Base-by-base conservation (phyloP, 805 yeast genomes). In the Saccharomycopsis capsularis region DNA sequence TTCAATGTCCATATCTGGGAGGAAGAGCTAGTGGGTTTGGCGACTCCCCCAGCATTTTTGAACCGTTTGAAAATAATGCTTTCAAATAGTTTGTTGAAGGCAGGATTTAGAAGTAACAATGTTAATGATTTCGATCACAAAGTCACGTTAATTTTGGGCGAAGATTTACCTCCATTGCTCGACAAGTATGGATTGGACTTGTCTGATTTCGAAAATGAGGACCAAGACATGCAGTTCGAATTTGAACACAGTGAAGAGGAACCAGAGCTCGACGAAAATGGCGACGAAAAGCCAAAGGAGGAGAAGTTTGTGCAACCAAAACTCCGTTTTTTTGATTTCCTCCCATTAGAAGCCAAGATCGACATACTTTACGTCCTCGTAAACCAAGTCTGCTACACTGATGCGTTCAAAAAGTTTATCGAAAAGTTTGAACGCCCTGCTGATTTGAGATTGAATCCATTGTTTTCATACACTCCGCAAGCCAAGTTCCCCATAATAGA, bases 1-100 rank as follows among this genome's bases (percentile, higher is more conserved):
- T 76, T 81, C 55, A 82, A 80, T 56, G 72, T 74, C 5, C 82
- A 79, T 50, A 64, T 74, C 18, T 71, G 81, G 52, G 88, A 81
- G 57, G 79, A 79, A 56, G 88, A 81, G 55, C 63, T 81, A 13
- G 64, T 79, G 23, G 74, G 73, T 0, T 54, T 71, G 21, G 61
- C 42, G n/a, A 27, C 62, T 21, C 76, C 74, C 15, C 62, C 66
- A 1, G 61, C 69, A 41, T 64, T 79, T 45, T 57, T 71, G 13
- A 68, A 69, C 48, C 72, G 67, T 50, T 65, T 79, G 30, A 70
- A 75, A 46, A 15, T 50, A n/a, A 27, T 22, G 18, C 21, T 50
- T 6, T 23, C 41, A n/a, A 50, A 46, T 40, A 35, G 32, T 7
- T 29, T 43, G 30, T n/a, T 46, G 16, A 46, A 44, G 15, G 52